Conservation (phyloP, 2,329 filamentous ascomycete genomes). For the Cadophora malorum region DNA sequence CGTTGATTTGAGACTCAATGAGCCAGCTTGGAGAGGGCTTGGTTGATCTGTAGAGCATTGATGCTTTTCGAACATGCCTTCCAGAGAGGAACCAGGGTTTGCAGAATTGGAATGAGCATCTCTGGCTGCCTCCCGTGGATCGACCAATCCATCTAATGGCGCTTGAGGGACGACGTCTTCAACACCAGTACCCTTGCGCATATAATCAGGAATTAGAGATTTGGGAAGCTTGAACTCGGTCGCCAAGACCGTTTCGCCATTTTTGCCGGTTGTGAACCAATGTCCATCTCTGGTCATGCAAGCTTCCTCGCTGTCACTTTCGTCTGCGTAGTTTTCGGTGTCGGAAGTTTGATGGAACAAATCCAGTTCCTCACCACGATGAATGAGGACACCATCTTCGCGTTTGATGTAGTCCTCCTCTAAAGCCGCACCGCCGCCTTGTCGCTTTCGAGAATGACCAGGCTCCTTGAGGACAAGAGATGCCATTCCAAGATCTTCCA, state of each 20-base stretch:
- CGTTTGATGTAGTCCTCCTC: conserved; percentile 41
- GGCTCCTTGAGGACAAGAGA: conserved; percentile 30
- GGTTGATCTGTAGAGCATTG: not conserved
- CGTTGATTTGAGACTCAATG: not conserved
- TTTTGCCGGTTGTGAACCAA: conserved; percentile 24
- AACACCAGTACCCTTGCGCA: conserved; percentile 35
- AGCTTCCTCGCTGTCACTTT: conserved; percentile 30
- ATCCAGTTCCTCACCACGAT: conserved; percentile 45
- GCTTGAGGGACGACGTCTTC: conserved; percentile 39
- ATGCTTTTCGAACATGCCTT: not conserved
- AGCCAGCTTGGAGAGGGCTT: not conserved
- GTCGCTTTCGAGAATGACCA: conserved; percentile 22
- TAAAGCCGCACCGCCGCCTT: conserved; percentile 7
- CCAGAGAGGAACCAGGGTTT: not conserved
- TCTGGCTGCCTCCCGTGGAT: conserved; percentile 20
- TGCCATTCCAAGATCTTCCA: conserved; percentile 36
- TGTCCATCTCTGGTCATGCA: conserved; percentile 21
- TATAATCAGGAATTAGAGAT: conserved; percentile 15
- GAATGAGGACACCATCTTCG: conserved; percentile 42
- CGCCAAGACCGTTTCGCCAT: conserved; percentile 30
- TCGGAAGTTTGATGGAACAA: conserved; percentile 41
- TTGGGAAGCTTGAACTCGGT: conserved; percentile 27
- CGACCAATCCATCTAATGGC: conserved; percentile 37
- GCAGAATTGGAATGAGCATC: conserved; percentile 3
- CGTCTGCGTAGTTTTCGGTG: conserved; percentile 29